Evolutionary conservation across 2,329 filamentous ascomycete genomes (phyloP).

Genomic region (Aspergillus uvarum): DNA sequence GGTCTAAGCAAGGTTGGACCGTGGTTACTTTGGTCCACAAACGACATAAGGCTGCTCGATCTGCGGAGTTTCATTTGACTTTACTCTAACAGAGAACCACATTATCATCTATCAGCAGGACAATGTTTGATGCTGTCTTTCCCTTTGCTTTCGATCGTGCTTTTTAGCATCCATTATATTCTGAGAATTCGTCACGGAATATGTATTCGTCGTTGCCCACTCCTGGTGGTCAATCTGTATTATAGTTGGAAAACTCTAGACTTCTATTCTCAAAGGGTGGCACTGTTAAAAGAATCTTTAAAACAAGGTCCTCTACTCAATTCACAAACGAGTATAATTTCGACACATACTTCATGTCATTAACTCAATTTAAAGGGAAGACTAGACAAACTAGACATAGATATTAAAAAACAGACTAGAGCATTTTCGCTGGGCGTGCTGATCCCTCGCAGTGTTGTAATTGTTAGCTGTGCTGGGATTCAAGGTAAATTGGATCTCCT

Average conservation of each 20-base stretch:
- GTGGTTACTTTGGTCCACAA: not conserved
- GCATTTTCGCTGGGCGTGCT: not conserved
- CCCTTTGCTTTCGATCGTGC: not conserved
- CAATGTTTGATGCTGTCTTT: not conserved
- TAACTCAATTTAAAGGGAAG: not conserved
- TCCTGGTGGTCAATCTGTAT: not conserved
- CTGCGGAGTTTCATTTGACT: not conserved
- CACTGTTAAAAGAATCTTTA: too few relatives aligned
- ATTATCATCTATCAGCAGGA: not conserved
- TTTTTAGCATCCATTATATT: not conserved
- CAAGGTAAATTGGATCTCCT: not conserved
- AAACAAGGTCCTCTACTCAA: not conserved
- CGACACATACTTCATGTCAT: not conserved
- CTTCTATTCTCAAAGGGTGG: not conserved
- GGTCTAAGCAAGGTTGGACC: constrained; percentile 52
- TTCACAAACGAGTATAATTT: not conserved
- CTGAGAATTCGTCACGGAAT: not conserved
- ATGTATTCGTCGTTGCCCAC: not conserved
- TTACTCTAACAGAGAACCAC: not conserved
- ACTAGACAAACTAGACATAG: not conserved
- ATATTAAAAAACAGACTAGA: not conserved
- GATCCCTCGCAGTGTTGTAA: not conserved
- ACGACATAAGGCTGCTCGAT: not conserved
- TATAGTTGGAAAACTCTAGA: not conserved
- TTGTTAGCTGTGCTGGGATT: not conserved